phyloP scores from a whole-genome alignment of 2,329 filamentous ascomycete species.

The Calonectria multiphialidica region DNA sequence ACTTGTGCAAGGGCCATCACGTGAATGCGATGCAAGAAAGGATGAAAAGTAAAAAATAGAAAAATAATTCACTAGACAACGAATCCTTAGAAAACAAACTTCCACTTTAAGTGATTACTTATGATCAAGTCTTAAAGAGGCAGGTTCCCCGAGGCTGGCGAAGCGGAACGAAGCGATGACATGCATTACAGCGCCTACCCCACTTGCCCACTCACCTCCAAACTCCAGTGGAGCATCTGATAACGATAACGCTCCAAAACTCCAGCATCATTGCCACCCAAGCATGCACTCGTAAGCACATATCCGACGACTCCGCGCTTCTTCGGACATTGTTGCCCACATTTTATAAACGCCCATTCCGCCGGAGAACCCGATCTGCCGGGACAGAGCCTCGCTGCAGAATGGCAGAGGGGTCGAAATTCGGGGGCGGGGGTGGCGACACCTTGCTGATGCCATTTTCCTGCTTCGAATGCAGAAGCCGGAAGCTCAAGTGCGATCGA shows the following conservation, averaged over 20 bases:
- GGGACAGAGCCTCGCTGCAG: background rate
- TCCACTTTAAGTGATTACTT: background rate
- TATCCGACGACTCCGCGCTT: background rate
- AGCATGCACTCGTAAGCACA: background rate
- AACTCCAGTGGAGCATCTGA: conserved; percentile 8
- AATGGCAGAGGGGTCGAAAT: conserved; percentile 28
- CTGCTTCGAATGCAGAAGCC: conserved; percentile 42
- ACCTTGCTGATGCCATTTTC: conserved; percentile 37
- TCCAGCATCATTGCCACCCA: background rate
- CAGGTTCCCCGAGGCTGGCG: background rate
- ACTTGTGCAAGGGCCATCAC: background rate
- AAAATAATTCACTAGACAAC: background rate
- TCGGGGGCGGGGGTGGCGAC: background rate
- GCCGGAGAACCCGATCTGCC: background rate
- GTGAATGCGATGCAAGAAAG: background rate
- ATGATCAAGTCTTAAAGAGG: background rate
- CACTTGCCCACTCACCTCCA: background rate
- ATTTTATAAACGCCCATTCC: background rate
- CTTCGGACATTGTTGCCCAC: background rate
- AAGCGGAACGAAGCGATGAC: background rate
- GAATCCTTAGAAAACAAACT: background rate
- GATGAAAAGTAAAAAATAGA: background rate
- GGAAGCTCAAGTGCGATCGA: conserved; percentile 48
- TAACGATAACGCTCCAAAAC: background rate
- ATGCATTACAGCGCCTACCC: background rate